Conservation (phyloP, 2,329 filamentous ascomycete species). For the Penicillium expansum region DNA sequence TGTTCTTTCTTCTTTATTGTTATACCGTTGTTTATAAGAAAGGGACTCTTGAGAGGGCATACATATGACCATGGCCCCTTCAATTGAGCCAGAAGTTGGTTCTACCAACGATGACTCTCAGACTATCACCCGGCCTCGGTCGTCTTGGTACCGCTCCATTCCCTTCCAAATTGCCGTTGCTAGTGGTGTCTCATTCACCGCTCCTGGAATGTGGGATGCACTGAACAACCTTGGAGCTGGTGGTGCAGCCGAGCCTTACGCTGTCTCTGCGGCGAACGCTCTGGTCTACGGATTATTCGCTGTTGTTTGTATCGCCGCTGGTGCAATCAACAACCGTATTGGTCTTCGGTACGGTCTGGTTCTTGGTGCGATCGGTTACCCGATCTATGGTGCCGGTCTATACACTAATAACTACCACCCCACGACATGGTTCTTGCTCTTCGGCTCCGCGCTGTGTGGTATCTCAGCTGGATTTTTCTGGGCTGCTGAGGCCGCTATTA, state of each 20-base stretch:
- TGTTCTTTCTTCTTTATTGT: not conserved
- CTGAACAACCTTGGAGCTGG: slow-evolving; percentile 54
- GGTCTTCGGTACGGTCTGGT: slow-evolving; percentile 45
- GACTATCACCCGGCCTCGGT: not conserved
- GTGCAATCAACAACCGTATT: slow-evolving; percentile 49
- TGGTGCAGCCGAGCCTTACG: slow-evolving; percentile 51
- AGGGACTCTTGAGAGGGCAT: not conserved
- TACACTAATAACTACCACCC: slow-evolving; percentile 52
- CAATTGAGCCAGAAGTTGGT: not conserved
- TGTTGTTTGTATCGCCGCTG: slow-evolving; percentile 49
- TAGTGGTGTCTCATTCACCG: slow-evolving; percentile 25
- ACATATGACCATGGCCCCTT: not conserved
- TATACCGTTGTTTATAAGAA: not conserved
- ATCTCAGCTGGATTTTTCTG: slow-evolving; percentile 50
- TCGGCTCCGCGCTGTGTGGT: slow-evolving; percentile 48
- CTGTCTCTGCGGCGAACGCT: slow-evolving; percentile 52
- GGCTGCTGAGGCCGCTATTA: slow-evolving; percentile 50
- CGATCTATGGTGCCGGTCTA: slow-evolving; percentile 48
- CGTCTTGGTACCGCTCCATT: slow-evolving; percentile 23
- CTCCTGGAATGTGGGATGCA: slow-evolving; percentile 51
- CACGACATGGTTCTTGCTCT: slow-evolving; percentile 51
- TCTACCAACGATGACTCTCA: not conserved
- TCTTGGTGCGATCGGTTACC: slow-evolving; percentile 46
- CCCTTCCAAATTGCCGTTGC: slow-evolving; percentile 26
- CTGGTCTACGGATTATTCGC: slow-evolving; percentile 49